phyloP scores from a whole-genome alignment of 805 yeast species.

The Teunomyces funiuensis region DNA sequence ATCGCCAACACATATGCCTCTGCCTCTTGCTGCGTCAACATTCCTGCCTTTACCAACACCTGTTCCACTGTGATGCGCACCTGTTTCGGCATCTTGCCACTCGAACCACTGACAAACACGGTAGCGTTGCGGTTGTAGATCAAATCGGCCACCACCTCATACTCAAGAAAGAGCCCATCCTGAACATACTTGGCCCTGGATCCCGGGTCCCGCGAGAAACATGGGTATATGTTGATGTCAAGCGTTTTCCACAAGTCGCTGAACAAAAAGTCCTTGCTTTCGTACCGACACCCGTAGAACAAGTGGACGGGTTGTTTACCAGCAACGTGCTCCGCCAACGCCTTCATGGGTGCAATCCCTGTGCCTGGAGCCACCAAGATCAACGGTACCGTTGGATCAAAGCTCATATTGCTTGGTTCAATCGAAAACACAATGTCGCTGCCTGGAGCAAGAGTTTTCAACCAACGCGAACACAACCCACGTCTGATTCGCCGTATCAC shows the following conservation, averaged over 20 bases:
- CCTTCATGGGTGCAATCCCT: slow-evolving; percentile 91
- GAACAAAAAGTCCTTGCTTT: slow-evolving; percentile 68
- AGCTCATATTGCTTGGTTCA: slow-evolving; percentile 44
- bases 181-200: slow-evolving; percentile 64
- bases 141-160: slow-evolving; percentile 49
- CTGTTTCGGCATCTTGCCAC: slow-evolving; percentile 91
- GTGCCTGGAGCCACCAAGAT: slow-evolving; percentile 91
- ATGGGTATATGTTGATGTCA: slow-evolving; percentile 37
- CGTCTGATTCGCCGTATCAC: slow-evolving; percentile 69
- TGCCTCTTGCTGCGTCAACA: slow-evolving; percentile 45
- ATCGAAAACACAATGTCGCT: slow-evolving; percentile 55
- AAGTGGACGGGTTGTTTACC: slow-evolving; percentile 43
- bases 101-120: slow-evolving; percentile 85
- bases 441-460: slow-evolving; percentile 49
- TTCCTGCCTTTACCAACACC: slow-evolving; percentile 50
- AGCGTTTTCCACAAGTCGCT: slow-evolving; percentile 50
- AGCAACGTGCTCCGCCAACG: slow-evolving; percentile 50
- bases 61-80: slow-evolving; percentile 78
- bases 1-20: slow-evolving; percentile 51
- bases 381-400: slow-evolving; percentile 28
- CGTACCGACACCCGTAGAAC: slow-evolving; percentile 74
- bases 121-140: slow-evolving; percentile 56
- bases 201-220: slow-evolving; percentile 52
- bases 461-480: slow-evolving; percentile 83
- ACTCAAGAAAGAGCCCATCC: slow-evolving; percentile 57